A percentile compares a stretch with the other conserved stretches of the same genome.
Conservation (phyloP, 1,284 basidiomycete genomes). For the Lignosus rhinocerotis region DNA sequence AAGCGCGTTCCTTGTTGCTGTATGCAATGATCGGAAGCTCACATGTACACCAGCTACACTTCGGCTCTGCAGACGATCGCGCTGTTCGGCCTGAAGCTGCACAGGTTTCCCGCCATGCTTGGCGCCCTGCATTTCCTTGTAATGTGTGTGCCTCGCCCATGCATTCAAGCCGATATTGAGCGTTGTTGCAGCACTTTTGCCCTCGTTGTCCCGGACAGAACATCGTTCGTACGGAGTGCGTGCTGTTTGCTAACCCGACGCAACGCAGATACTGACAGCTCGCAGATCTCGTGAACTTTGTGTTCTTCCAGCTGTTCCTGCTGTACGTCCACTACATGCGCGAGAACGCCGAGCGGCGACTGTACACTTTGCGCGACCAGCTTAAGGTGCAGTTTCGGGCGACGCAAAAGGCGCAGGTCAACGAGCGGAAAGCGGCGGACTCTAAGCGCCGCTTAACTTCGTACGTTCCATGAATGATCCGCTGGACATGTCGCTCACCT, state of each 20-base stretch:
- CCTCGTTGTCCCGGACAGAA: conserved; percentile 54
- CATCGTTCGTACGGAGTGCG: conserved; percentile 55
- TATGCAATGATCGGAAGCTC: neutral
- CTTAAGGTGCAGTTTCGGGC: conserved; percentile 79
- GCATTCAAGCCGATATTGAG: neutral
- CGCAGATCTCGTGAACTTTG: conserved; percentile 63
- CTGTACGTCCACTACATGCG: conserved; percentile 58
- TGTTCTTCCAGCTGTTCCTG: conserved; percentile 61
- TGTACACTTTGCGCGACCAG: conserved; percentile 65
- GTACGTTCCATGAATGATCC: conserved; percentile 38
- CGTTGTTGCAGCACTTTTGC: conserved; percentile 43
- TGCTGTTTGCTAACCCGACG: neutral
- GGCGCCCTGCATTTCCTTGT: conserved; percentile 61
- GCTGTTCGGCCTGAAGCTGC: conserved; percentile 73
- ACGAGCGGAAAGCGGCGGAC: conserved; percentile 78
- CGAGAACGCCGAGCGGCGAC: conserved; percentile 55
- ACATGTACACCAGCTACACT: conserved; percentile 36
- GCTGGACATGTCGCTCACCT: neutral
- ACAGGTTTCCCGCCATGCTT: conserved; percentile 64
- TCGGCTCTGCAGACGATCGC: conserved; percentile 75
- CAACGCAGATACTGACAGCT: neutral
- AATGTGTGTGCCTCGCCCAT: conserved; percentile 43
- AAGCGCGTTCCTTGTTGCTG: conserved; percentile 34
- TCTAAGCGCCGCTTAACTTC: conserved; percentile 82
- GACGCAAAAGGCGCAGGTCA: conserved; percentile 83